Conservation (phyloP, 2,329 filamentous ascomycete species). For the Sordariomycetes sp. region DNA sequence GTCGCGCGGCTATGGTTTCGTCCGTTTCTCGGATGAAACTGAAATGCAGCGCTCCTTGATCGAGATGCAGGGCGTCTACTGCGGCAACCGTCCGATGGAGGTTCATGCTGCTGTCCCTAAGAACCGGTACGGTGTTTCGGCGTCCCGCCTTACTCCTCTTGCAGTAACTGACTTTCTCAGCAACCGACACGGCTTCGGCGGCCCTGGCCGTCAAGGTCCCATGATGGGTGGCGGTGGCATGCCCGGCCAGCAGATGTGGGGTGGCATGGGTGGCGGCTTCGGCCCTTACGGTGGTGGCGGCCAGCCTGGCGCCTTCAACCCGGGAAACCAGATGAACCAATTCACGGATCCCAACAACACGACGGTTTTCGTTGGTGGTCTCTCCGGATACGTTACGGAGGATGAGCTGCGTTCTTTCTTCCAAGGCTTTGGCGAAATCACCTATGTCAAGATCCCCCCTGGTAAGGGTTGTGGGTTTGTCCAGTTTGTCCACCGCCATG, state of each 20-base stretch:
- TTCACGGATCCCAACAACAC: conserved; percentile 99
- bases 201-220: conserved; percentile 30
- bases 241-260: conserved; percentile 37
- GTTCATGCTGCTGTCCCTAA: conserved; percentile 97
- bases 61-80: conserved; percentile 99
- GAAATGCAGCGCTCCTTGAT: conserved; percentile 93
- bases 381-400: conserved; percentile 97
- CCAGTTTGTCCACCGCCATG: conserved; percentile 97
- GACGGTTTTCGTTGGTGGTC: conserved; percentile 93
- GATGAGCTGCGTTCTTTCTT: conserved; percentile 99
- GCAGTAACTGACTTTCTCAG: conserved; percentile 14
- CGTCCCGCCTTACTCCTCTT: neutral
- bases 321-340: conserved; percentile 75
- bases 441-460: conserved; percentile 98
- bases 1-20: conserved; percentile 95
- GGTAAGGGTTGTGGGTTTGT: conserved; percentile 99
- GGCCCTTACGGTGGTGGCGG: conserved; percentile 17
- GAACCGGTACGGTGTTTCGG: conserved; percentile 58
- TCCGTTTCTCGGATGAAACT: conserved; percentile 89
- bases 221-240: conserved; percentile 37
- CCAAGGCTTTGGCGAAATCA: conserved; percentile 98
- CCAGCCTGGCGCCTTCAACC: conserved; percentile 36
- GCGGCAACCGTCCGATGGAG: conserved; percentile 95
- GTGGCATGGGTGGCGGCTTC: conserved; percentile 24
- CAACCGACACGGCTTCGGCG: conserved; percentile 24